Evolutionary conservation across 805 yeast genomes (phyloP).

Genomic region (Jamesozyma hellenica): DNA sequence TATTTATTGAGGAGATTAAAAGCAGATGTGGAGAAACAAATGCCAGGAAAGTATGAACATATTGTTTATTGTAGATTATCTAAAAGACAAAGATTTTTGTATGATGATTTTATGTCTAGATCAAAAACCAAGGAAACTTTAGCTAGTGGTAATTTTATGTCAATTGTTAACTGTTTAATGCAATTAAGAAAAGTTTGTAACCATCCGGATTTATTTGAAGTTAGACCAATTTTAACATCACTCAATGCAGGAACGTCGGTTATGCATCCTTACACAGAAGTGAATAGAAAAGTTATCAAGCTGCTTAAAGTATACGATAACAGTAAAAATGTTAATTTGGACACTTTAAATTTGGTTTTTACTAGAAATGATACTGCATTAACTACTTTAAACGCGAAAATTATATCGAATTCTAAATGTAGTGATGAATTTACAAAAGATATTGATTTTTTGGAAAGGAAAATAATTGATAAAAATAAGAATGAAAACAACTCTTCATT

Average conservation of each 20-base stretch:
- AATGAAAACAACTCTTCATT: conserved; percentile 5
- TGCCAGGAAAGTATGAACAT: conserved; percentile 98
- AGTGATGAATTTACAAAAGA: conserved; percentile 37
- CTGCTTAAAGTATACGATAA: conserved; percentile 4
- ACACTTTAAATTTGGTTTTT: conserved; percentile 53
- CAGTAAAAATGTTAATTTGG: conserved; percentile 34
- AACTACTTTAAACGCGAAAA: conserved; percentile 38
- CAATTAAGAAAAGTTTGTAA: conserved; percentile 93
- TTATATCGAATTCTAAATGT: conserved; percentile 39
- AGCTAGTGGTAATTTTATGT: conserved; percentile 87
- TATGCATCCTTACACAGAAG: conserved; percentile 36
- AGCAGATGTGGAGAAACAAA: conserved; percentile 94
- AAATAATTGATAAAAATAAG: conserved; percentile 6
- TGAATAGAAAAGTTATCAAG: conserved; percentile 34
- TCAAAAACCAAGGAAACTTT: conserved; percentile 91
- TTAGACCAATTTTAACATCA: conserved; percentile 87
- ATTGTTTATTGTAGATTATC: conserved; percentile 85
- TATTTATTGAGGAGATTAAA: conserved; percentile 83
- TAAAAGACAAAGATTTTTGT: conserved; percentile 80
- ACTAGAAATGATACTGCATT: conserved; percentile 35
- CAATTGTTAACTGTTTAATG: conserved; percentile 95
- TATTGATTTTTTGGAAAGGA: conserved; percentile 33
- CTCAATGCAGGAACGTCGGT: conserved; percentile 65
- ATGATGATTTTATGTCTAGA: conserved; percentile 95
- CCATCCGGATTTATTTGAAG: conserved; percentile 94